Evolutionary conservation across 495 filamentous ascomycete species (phyloP).

Genomic region (Penicillium longicatenatum): DNA sequence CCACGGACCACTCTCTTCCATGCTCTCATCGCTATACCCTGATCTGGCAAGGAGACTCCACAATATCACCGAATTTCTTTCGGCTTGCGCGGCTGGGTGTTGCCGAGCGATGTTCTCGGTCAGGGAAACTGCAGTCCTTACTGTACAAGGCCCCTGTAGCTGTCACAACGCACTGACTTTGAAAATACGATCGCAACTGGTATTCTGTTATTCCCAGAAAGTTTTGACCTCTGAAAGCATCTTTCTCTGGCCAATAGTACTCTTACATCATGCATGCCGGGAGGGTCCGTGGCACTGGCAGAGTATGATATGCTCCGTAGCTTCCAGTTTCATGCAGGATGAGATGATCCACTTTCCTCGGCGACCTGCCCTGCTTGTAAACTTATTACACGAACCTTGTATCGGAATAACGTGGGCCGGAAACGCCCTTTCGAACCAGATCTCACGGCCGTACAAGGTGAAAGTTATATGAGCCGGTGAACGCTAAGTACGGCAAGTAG

Average conservation of each 20-base stretch:
- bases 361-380: constrained; percentile 5
- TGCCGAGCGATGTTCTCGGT: constrained; percentile 14
- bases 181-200: constrained; percentile 4
- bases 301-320: constrained; percentile 26
- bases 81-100: constrained; percentile 19
- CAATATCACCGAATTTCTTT: constrained; percentile 2
- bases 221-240: constrained; percentile 1
- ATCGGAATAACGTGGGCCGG: constrained; percentile 7
- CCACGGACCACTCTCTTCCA: constrained; percentile 2
- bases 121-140: neutral
- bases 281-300: constrained; percentile 21
- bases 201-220: neutral
- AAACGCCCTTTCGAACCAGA: constrained; percentile 7
- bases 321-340: constrained; percentile 19
- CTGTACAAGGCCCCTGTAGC: neutral
- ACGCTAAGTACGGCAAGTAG: neutral
- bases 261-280: constrained; percentile 10
- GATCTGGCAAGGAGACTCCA: constrained; percentile 6
- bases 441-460: constrained; percentile 8
- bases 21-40: constrained; percentile 9
- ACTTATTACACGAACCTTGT: neutral
- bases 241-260: constrained; percentile 16
- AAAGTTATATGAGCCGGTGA: neutral
- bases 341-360: constrained; percentile 21
- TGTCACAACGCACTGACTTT: constrained; percentile 7